Evolutionary conservation across 2,329 filamentous ascomycete species (phyloP), one percentile per base, ranked within the genome.

Genomic region (Penicillium decumbens): DNA sequence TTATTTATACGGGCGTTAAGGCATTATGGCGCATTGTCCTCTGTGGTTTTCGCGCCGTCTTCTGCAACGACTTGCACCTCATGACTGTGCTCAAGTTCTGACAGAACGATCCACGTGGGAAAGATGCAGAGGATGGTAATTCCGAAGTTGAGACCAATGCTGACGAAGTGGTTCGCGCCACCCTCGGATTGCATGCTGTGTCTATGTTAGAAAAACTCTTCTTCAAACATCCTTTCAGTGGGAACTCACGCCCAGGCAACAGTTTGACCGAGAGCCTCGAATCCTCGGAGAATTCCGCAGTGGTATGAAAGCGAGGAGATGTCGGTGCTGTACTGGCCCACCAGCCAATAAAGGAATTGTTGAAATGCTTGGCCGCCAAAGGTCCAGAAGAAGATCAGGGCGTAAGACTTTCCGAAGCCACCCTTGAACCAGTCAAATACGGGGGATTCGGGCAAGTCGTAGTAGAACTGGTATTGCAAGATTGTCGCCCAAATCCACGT

Each of bases 281-380:
- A 59, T 48, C 58, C 58, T 29, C 58, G 49, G 8, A 61, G 51
- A 23, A 61, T 61, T 47, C 58, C 58, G 25, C 55, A 58, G 50
- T 61, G 58, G 41, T 61, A 61, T 20, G 58, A 61, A 15, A 61
- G 43, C 0, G 58, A 58, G 2, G 58, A 61, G 29, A 61, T 49
- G 15, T 61, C 58, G 9, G 58, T 61, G 43, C 53, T 61, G 45
- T 61, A 61, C 38, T 61, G 58, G 10, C 58, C 58, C 27, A 61
- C 47, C n/a, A 61, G 42, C 58, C 58, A 61, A 57, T 61, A 61
- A 30, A 61, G 57, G 47, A 57, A 61, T 46, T 61, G 58, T 33
- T 61, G 58, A 44, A 61, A 61, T 10, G 57, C 58, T 32, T 59
- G 58, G 28, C 58, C 58, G 37, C 55, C 49, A 13, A 61, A 61